Base-by-base conservation (phyloP, 2,329 filamentous ascomycete species). In the Penicillium polonicum region DNA sequence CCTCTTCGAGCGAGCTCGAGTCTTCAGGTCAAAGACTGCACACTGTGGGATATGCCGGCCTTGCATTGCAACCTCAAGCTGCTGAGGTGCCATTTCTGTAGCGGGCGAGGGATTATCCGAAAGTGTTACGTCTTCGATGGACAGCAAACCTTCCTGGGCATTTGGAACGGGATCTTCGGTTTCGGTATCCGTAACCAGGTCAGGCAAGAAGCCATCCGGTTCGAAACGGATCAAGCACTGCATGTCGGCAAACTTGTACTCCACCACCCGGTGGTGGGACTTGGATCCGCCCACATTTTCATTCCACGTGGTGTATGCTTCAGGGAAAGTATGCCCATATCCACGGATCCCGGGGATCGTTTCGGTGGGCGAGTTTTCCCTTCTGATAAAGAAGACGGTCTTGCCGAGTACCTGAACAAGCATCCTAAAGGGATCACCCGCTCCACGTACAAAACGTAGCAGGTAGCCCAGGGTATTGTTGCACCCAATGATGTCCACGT, bases 301-400 rank as follows among this genome's bases (percentile, higher is more conserved):
- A 10, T 83, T 81, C 86, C 87, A 90, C 0, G 78, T 83, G 0
- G 88, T 90, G 65, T 89, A 86, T 1, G 78, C 78, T 48, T 89
- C 85, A 0, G 85, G 85, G 61, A 91, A 90, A 0, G 83, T 80
- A 63, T 90, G 86, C 0, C 87, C 87, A 63, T 79, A 89, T 0
- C 88, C 88, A 17, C 64, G 64, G 0, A 90, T 73, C n/a, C 77
- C 77, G 0, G 73, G 62, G 5, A 90, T 85, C 0, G 78, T 67
- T 62, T 88, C 84, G 0, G 70, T 81, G 0, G 86, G 85, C 0
- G 82, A 80, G 44, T 83, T 85, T 64, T 88, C 86, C 23, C 83
- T 79, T 1, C 87, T 83, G 13, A 87, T 70, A 48, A 91, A 80
- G 71, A 90, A 87, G 0, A 88, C 78, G 0, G 84, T 85, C 1